Percentiles rank a stretch among this genome's conserved stretches.
Evolutionary conservation across 2,329 filamentous ascomycete genomes (phyloP).

Genomic region (Fusarium staphyleae): DNA sequence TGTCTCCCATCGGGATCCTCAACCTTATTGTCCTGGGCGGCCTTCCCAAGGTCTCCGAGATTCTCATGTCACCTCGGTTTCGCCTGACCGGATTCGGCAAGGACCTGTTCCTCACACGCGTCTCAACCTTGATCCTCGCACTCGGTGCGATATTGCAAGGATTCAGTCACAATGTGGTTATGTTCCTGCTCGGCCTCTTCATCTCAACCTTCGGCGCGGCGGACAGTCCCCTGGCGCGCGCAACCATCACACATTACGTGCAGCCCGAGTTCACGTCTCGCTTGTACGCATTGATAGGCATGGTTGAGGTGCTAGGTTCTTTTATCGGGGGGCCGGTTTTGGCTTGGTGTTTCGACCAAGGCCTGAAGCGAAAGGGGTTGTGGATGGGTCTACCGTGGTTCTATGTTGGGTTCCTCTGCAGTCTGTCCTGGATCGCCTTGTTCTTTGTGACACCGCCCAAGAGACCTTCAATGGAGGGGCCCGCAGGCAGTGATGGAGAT

Average conservation of each 20-base stretch:
- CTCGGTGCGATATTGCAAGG: conserved; percentile 46
- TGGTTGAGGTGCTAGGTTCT: conserved; percentile 49
- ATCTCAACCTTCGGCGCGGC: conserved; percentile 50
- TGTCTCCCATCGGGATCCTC: conserved; percentile 51
- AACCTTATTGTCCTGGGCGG: conserved; percentile 48
- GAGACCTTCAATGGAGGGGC: conserved; percentile 24
- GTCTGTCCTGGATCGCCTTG: conserved; percentile 41
- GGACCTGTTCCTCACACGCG: conserved; percentile 47
- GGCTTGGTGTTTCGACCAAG: conserved; percentile 49
- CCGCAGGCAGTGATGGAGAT: conserved; percentile 22
- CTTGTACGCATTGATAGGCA: conserved; percentile 51
- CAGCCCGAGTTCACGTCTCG: conserved; percentile 49
- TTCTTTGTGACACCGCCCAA: conserved; percentile 47
- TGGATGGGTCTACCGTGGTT: conserved; percentile 52
- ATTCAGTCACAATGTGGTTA: conserved; percentile 42
- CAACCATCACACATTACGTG: conserved; percentile 52
- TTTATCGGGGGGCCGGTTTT: conserved; percentile 52
- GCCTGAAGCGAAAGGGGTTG: conserved; percentile 46
- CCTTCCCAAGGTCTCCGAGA: conserved; percentile 47
- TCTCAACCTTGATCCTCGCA: conserved; percentile 46
- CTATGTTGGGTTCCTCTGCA: conserved; percentile 46
- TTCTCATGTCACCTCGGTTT: conserved; percentile 46
- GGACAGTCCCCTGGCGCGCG: conserved; percentile 48
- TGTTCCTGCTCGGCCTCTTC: conserved; percentile 50
- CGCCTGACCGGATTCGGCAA: conserved; percentile 47